Conservation (phyloP, 73 alveolate species). For the Symbiodinium natans region DNA sequence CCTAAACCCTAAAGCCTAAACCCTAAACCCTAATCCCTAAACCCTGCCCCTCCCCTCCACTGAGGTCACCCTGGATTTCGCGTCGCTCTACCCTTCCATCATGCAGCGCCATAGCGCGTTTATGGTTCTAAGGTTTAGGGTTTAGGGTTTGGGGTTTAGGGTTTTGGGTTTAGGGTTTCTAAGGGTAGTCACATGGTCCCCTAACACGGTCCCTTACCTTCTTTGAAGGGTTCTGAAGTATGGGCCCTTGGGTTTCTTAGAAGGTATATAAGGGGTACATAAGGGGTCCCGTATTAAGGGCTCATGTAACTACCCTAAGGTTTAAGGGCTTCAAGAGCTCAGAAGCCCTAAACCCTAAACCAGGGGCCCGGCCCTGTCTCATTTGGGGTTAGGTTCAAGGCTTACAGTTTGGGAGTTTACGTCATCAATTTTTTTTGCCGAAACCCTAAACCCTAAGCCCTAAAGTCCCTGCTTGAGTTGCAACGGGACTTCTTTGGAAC, state of each 20-base stretch:
- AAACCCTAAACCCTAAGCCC: background rate
- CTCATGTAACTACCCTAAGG: no score
- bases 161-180: background rate
- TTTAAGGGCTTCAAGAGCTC: no score
- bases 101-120: conserved; percentile 98
- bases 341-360: background rate
- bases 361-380: background rate
- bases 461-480: background rate
- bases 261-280: no score
- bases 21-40: background rate
- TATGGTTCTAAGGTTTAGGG: background rate
- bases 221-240: no score
- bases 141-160: background rate
- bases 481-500: no score
- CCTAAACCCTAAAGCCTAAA: background rate
- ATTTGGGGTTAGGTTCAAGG: no score
- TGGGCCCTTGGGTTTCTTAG: no score
- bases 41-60: background rate
- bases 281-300: no score
- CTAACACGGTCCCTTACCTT: background rate
- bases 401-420: no score
- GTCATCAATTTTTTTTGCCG: no score
- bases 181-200: background rate
- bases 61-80: conserved; percentile 99
- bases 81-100: conserved; percentile 99